Percentiles rank a stretch among this genome's conserved stretches.
Evolutionary conservation across 768 basidiomycete genomes (phyloP).

Genomic region (Psilocybe azurescens): DNA sequence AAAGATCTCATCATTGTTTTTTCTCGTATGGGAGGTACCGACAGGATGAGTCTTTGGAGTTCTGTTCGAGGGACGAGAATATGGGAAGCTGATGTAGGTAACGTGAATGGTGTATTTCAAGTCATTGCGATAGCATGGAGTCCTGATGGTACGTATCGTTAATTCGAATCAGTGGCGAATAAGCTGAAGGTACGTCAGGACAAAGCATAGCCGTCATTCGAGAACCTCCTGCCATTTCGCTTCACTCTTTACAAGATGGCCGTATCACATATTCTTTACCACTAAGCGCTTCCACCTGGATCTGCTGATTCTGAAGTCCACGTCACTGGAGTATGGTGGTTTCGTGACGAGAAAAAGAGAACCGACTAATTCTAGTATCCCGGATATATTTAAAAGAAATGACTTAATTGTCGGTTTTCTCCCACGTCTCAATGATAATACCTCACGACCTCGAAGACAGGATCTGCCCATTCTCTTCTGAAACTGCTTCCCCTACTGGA

Average conservation of each 20-base stretch:
- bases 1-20: conserved; percentile 79
- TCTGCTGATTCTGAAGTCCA: conserved; percentile 20
- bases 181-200: conserved; percentile 38
- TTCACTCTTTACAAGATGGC: conserved; percentile 85
- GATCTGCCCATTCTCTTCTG: conserved; percentile 75
- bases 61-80: conserved; percentile 74
- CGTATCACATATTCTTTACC: conserved; percentile 53
- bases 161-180: neutral
- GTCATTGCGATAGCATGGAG: conserved; percentile 78
- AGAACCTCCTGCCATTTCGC: conserved; percentile 66
- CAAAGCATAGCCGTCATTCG: conserved; percentile 76
- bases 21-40: conserved; percentile 68
- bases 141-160: conserved; percentile 64
- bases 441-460: conserved; percentile 58
- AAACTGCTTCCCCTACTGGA: conserved; percentile 76
- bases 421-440: conserved; percentile 6
- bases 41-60: conserved; percentile 81
- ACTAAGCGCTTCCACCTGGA: conserved; percentile 29
- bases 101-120: conserved; percentile 48
- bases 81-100: conserved; percentile 79
- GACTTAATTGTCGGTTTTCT: conserved; percentile 58
- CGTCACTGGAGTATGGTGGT: conserved; percentile 77
- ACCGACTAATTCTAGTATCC: conserved; percentile 49
- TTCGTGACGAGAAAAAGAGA: conserved; percentile 51
- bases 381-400: conserved; percentile 78